Evolutionary conservation across 805 yeast species (phyloP), one percentile per base, ranked within the genome.

Genomic region (Maudiozyma barnettii): DNA sequence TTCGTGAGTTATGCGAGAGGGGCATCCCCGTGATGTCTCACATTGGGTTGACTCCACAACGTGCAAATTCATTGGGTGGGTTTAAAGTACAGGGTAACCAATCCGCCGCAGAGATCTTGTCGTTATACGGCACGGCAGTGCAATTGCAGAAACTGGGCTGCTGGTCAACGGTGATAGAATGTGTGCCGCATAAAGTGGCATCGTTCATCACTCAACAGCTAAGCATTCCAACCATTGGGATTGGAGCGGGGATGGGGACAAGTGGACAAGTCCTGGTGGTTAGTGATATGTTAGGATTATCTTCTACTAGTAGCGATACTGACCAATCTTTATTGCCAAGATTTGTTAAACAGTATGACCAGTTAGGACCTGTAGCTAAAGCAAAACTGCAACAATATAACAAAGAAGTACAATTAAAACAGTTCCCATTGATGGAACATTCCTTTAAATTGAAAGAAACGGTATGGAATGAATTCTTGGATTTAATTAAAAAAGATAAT

Each of bases 21-120:
- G 98, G 98, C 1, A 81, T 91, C 9, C 95, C 97, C 0, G 89
- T 89, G 2, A 74, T 87, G 67, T 97, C 95, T 1, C 99, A 91
- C 64, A 78, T 87, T 29, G 99, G 99, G 0, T 69, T 91, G 30
- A 87, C 95, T 4, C 99, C 99, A 2, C 98, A 93, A 63, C 75
- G 86, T 39, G 80, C 80, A 51, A 78, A 86, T 52, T 61, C 86
- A 0, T 60, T 84, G 13, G 90, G 96, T 19, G 99, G 99, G 0
- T 91, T 82, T 66, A 84, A 81, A 64, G 83, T 86, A 1, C 99
- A 91, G 63, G 97, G 95, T 0, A 76, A 70, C 50, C 68, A 69
- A 43, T 69, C 78, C 0, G 66, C 70, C 0, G 61, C 62, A 3
- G 72, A 73, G 31, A 95, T 95, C 0, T 43, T 71, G 4, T 65